Base-by-base conservation (phyloP, 2,329 filamentous ascomycete species). In the Talaromyces verruculosus region DNA sequence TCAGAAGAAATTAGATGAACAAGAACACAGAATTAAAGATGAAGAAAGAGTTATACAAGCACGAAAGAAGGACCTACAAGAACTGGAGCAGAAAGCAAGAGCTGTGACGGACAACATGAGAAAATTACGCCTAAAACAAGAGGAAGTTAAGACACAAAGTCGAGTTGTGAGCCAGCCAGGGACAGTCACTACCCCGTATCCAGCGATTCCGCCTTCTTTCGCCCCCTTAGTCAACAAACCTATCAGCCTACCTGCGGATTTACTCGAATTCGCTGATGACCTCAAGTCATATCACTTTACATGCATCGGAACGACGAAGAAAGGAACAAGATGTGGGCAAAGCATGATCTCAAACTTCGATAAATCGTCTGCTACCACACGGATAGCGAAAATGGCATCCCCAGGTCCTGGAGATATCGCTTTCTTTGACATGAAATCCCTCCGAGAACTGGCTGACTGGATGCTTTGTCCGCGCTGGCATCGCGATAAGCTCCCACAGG, bases 401-500 rank as follows among this genome's bases (percentile, higher is more conserved):
- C 22, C 43, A 17, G 19, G 35, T 5, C 55, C 53, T 19, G 47
- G 2, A 33, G 57, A 63, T 41, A 3, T 2, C 5, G 35, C 17
- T 11, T 10, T 63, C 6, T 64, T 53, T 15, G 61, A 67, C 6
- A 43, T 67, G n/a, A n/a, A 67, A 7, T 55, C 61, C 35, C 65
- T 67, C 11, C 53, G 25, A 35, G 53, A 67, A 13, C 30, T 67
- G 35, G 65, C 65, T 5, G 61, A 64, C 22, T 67, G 61, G 65
- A 67, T 67, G 65, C 65, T 67, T 37, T 67, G 65, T 41, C 65
- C 65, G 13, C 65, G 61, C 33, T 64, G 45, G 61, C 65, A 67
- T 41, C 61, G 47, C 15, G 17, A 66, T 43, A 35, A n/a, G 8
- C 28, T n/a, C 1, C 61, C 65, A 13, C 65, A 67, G 30, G 55